These are phyloP conservation scores for Microbotryum saponariae DNA, from an alignment of 1,284 basidiomycete genomes.

Conservation along the genomic window DNA sequence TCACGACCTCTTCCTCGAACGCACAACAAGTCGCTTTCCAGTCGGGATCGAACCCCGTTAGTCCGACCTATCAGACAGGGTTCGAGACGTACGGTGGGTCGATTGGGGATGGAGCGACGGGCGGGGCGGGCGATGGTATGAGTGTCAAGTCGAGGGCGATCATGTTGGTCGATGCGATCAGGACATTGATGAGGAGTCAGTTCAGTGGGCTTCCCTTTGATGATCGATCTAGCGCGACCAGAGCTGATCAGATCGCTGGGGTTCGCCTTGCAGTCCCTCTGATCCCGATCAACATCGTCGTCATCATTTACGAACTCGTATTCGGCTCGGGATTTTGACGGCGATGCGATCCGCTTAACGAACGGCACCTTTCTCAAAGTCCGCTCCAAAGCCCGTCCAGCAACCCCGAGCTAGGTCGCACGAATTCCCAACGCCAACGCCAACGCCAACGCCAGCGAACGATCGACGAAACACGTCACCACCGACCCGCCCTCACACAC, in stretches of 20 bases:
- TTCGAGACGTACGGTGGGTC: conserved; percentile 20
- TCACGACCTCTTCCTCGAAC: conserved; percentile 2
- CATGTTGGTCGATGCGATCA: conserved; percentile 25
- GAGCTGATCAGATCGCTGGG: not conserved
- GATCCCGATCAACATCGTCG: conserved; percentile 31
- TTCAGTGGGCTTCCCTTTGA: not conserved
- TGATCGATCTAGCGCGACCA: too few relatives aligned
- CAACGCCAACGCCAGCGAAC: too few relatives aligned
- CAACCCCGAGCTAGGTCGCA: too few relatives aligned
- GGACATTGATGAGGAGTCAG: conserved; percentile 31
- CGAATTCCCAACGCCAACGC: too few relatives aligned
- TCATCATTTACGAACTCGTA: conserved; percentile 28
- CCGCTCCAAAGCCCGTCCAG: too few relatives aligned
- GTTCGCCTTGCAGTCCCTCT: conserved; percentile 18
- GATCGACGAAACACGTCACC: too few relatives aligned
- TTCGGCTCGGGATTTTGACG: conserved; percentile 8
- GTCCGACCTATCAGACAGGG: not conserved
- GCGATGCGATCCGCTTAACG: too few relatives aligned
- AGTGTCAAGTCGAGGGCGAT: conserved; percentile 23
- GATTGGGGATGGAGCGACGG: not conserved
- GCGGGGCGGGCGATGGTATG: not conserved
- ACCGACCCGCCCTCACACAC: too few relatives aligned
- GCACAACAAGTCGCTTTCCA: not conserved
- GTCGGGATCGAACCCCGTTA: not conserved
- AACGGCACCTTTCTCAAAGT: too few relatives aligned